Conservation (phyloP, 495 filamentous ascomycete genomes). For the Niebla homalea region DNA sequence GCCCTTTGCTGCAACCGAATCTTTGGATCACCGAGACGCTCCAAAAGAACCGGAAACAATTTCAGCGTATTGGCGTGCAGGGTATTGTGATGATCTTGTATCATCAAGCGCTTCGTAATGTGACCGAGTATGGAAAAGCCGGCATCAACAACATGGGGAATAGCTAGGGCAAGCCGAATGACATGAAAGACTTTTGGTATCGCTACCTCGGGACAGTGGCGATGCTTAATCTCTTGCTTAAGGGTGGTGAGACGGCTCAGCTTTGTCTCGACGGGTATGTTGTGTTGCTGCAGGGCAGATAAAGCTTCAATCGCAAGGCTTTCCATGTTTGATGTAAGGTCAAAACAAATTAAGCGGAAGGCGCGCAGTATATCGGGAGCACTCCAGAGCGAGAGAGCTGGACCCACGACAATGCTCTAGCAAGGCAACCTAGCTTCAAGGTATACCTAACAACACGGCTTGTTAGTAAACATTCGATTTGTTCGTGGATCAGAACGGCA, state of each 20-base stretch:
- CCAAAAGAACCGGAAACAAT: slow-evolving; percentile 57
- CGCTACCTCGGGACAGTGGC: slow-evolving; percentile 64
- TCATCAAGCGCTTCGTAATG: slow-evolving; percentile 64
- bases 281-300: slow-evolving; percentile 2
- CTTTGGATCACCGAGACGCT: slow-evolving; percentile 79
- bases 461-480: no score
- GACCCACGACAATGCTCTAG: no score
- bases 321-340: slow-evolving; percentile 4
- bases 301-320: slow-evolving; percentile 6
- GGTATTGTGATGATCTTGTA: slow-evolving; percentile 63
- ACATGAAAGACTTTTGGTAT: slow-evolving; percentile 62
- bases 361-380: no score
- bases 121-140: slow-evolving; percentile 79
- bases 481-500: no score
- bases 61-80: slow-evolving; percentile 50
- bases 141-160: slow-evolving; percentile 60
- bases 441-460: no score
- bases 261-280: slow-evolving; percentile 41
- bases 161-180: slow-evolving; percentile 50
- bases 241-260: slow-evolving; percentile 54
- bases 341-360: no score
- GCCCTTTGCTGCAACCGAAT: slow-evolving; percentile 65
- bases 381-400: no score
- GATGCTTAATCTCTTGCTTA: slow-evolving; percentile 81
- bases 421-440: no score